A percentile compares a stretch with the other conserved stretches of the same genome.
phyloP scores from a whole-genome alignment of 192 early-diverging fungal species.

The Entomortierella chlamydospora region DNA sequence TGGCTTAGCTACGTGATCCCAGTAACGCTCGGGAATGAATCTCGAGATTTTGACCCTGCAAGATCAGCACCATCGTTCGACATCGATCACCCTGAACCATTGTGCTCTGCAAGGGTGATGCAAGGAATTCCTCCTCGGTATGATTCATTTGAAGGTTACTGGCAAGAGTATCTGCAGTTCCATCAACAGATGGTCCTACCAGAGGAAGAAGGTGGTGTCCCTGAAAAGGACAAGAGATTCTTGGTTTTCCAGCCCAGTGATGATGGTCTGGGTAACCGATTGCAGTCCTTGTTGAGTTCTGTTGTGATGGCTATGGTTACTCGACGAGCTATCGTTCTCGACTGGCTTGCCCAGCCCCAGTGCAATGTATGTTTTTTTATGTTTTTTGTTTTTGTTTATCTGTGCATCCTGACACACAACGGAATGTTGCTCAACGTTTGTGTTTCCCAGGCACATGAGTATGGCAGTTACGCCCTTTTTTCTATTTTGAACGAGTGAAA shows the following conservation, averaged over 20 bases:
- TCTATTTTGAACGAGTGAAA: no score
- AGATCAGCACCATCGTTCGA: conserved; percentile 24
- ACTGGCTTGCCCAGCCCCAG: conserved; percentile 47
- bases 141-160: conserved; percentile 36
- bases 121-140: conserved; percentile 6
- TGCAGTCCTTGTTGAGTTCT: conserved; percentile 43
- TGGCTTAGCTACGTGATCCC: conserved; percentile 43
- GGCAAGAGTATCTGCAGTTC: conserved; percentile 49
- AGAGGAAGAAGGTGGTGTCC: conserved; percentile 23
- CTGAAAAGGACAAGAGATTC: conserved; percentile 25
- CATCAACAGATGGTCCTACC: conserved; percentile 34
- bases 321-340: conserved; percentile 39
- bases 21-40: conserved; percentile 32
- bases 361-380: conserved; percentile 46
- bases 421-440: no score
- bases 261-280: conserved; percentile 45
- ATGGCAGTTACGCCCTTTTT: no score
- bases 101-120: conserved; percentile 30
- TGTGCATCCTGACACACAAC: no score
- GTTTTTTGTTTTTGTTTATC: conserved; percentile 3
- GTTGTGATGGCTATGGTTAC: conserved; percentile 44
- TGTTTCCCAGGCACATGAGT: no score
- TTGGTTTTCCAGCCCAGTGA: conserved; percentile 49
- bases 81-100: conserved; percentile 33
- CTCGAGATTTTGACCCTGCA: conserved; percentile 30